These are phyloP conservation scores for Tritrichomonas foetus DNA, from an alignment of 208 protist species.

Conservation along the genomic window DNA sequence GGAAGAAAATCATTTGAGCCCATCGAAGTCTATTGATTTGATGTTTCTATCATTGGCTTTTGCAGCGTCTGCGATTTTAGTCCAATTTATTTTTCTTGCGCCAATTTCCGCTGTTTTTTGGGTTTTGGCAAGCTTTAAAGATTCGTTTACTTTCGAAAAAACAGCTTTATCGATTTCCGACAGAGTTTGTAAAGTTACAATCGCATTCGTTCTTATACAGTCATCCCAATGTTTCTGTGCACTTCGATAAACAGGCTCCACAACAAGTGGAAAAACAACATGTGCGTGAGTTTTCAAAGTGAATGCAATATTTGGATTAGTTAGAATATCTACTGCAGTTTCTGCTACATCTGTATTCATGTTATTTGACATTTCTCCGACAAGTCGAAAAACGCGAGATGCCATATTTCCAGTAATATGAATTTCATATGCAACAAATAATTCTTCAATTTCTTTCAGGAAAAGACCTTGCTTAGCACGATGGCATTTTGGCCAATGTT, in stretches of 20 bases:
- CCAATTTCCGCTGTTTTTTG: background rate
- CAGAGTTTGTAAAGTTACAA: background rate
- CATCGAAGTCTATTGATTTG: background rate
- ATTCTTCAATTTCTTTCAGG: background rate
- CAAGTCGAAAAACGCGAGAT: background rate
- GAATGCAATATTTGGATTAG: background rate
- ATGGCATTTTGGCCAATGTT: background rate
- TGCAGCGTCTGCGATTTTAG: background rate
- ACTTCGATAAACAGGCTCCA: background rate
- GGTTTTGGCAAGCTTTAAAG: background rate
- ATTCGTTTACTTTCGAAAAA: background rate
- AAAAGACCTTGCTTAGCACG: background rate
- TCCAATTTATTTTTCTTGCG: background rate
- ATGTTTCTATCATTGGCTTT: background rate
- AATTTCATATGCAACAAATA: background rate
- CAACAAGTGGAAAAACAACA: background rate
- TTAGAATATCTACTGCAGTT: background rate
- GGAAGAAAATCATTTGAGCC: too few relatives aligned
- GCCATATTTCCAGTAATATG: background rate
- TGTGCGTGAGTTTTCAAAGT: background rate
- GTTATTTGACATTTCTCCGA: background rate
- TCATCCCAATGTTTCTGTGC: constrained; percentile 36
- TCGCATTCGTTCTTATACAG: background rate
- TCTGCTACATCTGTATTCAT: constrained; percentile 23
- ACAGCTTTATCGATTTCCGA: background rate